Evolutionary conservation across 2,329 filamentous ascomycete genomes (phyloP).

Genomic region (Aspergillus tanneri): DNA sequence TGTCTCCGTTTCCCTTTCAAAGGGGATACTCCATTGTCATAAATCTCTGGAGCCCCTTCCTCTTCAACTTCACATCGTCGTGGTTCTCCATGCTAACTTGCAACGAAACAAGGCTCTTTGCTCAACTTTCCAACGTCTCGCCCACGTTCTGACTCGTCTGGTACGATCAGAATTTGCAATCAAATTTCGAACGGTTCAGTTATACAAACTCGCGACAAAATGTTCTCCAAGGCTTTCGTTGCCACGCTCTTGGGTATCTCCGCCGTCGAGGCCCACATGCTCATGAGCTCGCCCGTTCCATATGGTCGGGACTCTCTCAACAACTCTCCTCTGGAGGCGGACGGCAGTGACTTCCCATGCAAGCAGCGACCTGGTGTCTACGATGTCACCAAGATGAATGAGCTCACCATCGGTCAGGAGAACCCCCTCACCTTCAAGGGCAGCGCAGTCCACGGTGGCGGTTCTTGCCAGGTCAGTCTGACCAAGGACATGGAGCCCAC

Average conservation of each 20-base stretch:
- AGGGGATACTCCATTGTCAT: background rate
- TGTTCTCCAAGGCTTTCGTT: slow-evolving; percentile 33
- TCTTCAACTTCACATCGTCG: slow-evolving; percentile 1
- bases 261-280: slow-evolving; percentile 70
- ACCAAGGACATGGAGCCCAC: slow-evolving; percentile 73
- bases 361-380: slow-evolving; percentile 56
- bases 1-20: background rate
- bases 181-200: slow-evolving; percentile 20
- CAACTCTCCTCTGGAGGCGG: slow-evolving; percentile 63
- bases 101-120: too few species aligned
- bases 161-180: slow-evolving; percentile 31
- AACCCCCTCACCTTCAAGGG: slow-evolving; percentile 67
- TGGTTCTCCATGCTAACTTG: too few species aligned
- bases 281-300: slow-evolving; percentile 67
- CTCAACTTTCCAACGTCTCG: slow-evolving; percentile 3
- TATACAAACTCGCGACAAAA: slow-evolving; percentile 19
- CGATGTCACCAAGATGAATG: slow-evolving; percentile 52
- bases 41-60: background rate
- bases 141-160: slow-evolving; percentile 33
- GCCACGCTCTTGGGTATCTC: slow-evolving; percentile 55
- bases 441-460: slow-evolving; percentile 79
- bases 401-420: slow-evolving; percentile 62
- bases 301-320: slow-evolving; percentile 52
- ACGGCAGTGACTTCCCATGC: slow-evolving; percentile 77
- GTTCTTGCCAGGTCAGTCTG: slow-evolving; percentile 85